phyloP scores from a whole-genome alignment of 208 protist genomes.

The Trichomonas gallinae region DNA sequence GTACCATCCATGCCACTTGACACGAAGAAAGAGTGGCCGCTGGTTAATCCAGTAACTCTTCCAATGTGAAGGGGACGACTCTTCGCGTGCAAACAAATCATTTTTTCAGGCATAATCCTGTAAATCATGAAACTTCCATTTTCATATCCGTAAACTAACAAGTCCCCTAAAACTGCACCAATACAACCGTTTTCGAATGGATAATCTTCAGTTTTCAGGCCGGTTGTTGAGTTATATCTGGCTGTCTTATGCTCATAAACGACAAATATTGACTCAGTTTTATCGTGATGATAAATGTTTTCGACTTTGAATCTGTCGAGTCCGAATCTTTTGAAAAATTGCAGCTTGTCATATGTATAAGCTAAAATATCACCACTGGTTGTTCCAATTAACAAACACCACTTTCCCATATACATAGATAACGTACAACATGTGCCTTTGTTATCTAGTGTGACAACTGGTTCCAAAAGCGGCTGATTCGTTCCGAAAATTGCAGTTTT shows the following conservation, averaged over 20 bases:
- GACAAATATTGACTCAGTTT: background rate
- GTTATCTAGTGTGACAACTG: background rate
- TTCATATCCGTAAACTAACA: background rate
- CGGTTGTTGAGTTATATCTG: background rate
- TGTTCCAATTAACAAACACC: background rate
- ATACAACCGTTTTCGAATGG: background rate
- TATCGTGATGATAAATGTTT: background rate
- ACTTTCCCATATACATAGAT: background rate
- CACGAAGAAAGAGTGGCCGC: background rate
- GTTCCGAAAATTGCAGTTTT: background rate
- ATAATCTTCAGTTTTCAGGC: background rate
- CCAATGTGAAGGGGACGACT: background rate
- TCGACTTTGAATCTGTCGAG: background rate
- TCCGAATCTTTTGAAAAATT: background rate
- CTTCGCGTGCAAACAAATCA: background rate
- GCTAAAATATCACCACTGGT: background rate
- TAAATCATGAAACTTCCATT: background rate
- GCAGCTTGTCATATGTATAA: background rate
- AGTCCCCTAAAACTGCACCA: background rate
- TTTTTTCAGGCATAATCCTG: background rate
- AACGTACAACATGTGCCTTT: background rate
- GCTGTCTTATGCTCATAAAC: background rate
- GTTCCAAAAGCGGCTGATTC: background rate
- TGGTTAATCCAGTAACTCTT: background rate
- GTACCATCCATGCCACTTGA: background rate